These are phyloP conservation scores for Hypholoma fasciculare DNA, from an alignment of 768 basidiomycete species.

Conservation along the genomic window DNA sequence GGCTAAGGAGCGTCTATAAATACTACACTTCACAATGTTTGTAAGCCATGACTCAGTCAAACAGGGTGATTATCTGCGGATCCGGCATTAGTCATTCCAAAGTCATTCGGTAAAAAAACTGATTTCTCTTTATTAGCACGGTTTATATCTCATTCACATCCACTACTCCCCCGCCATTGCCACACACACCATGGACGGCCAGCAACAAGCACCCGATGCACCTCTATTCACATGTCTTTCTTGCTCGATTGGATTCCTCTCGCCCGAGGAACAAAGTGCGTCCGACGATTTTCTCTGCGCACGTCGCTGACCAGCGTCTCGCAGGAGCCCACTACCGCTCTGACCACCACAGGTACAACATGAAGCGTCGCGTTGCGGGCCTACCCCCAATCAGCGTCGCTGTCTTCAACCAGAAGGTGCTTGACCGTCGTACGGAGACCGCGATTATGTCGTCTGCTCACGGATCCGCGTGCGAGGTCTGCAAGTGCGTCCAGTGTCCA, in stretches of 20 bases:
- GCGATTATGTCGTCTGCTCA: conserved; percentile 63
- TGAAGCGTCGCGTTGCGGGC: conserved; percentile 92
- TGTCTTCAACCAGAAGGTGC: conserved; percentile 86
- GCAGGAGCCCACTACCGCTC: conserved; percentile 86
- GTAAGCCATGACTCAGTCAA: neutral
- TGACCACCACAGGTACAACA: conserved; percentile 97
- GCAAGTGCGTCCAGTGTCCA: conserved; percentile 61
- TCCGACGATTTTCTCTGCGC: conserved; percentile 11
- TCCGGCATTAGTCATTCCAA: conserved; percentile 10
- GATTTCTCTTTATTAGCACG: neutral
- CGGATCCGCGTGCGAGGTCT: conserved; percentile 69
- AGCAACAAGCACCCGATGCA: conserved; percentile 20
- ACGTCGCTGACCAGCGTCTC: neutral
- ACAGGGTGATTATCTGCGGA: conserved; percentile 17
- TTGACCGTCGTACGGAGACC: conserved; percentile 76
- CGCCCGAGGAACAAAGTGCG: conserved; percentile 83
- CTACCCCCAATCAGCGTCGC: conserved; percentile 80
- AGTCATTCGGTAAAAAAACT: neutral
- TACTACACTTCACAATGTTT: too few species aligned
- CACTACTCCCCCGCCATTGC: neutral
- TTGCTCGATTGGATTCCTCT: conserved; percentile 84
- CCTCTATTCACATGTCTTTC: conserved; percentile 84
- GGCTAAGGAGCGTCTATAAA: too few species aligned
- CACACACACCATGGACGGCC: conserved; percentile 29
- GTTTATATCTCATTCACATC: neutral